Evolutionary conservation across 768 basidiomycete genomes (phyloP).

Genomic region (Austroboletus festivus): DNA sequence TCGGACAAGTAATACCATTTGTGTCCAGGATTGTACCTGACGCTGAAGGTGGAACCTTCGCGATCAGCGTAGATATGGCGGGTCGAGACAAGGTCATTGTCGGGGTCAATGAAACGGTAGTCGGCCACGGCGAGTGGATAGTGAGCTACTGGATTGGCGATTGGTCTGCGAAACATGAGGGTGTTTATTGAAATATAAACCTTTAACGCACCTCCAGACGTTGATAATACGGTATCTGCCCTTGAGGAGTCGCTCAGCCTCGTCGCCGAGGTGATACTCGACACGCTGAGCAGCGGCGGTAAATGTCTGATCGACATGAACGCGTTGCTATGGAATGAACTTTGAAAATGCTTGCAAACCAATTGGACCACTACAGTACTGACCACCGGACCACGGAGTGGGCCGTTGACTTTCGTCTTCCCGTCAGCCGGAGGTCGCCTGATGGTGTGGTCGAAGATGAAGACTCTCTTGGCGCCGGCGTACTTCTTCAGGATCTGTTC

Average conservation of each 20-base stretch:
- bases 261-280: constrained; percentile 35
- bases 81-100: constrained; percentile 36
- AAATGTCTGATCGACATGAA: constrained; percentile 47
- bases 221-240: constrained; percentile 44
- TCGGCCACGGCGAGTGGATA: constrained; percentile 41
- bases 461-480: constrained; percentile 37
- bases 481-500: constrained; percentile 40
- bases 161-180: constrained; percentile 26
- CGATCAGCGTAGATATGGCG: constrained; percentile 35
- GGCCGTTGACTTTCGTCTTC: neutral
- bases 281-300: constrained; percentile 37
- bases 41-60: constrained; percentile 35
- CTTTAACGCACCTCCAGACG: constrained; percentile 37
- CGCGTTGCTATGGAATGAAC: constrained; percentile 28
- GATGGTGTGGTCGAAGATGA: constrained; percentile 47
- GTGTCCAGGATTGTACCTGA: constrained; percentile 36
- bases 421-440: constrained; percentile 23
- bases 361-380: constrained; percentile 3
- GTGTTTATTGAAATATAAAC: neutral
- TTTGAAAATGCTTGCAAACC: neutral
- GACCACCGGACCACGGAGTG: constrained; percentile 34
- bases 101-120: constrained; percentile 36
- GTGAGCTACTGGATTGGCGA: constrained; percentile 38
- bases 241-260: constrained; percentile 41
- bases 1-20: constrained; percentile 39